These are phyloP conservation scores for Puccinellia tenuiflora DNA, from an alignment of 176 grass and related monocot genomes.

Conservation along the genomic window DNA sequence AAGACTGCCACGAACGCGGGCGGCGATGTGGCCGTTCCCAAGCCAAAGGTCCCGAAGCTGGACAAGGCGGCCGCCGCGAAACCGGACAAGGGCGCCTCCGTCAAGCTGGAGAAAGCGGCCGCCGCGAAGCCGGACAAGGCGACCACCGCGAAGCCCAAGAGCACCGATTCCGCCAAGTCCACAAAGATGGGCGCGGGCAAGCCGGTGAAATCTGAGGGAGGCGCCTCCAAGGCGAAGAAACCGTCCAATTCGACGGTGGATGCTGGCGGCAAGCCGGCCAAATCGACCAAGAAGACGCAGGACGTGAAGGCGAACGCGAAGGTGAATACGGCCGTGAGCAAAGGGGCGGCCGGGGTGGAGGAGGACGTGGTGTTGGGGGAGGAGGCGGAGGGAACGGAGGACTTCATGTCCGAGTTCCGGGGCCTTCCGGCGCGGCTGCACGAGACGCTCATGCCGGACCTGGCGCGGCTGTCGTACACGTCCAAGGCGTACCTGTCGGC, in stretches of 20 bases:
- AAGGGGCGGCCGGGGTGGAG: slow-evolving; percentile 11
- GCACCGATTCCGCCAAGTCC: neutral
- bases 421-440: slow-evolving; percentile 54
- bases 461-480: slow-evolving; percentile 69
- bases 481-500: slow-evolving; percentile 85
- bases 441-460: slow-evolving; percentile 72
- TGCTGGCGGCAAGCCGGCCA: slow-evolving; percentile 21
- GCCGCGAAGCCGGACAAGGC: neutral
- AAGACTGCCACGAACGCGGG: neutral
- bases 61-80: slow-evolving; percentile 16
- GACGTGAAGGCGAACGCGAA: neutral
- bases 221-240: slow-evolving; percentile 46
- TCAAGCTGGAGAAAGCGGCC: neutral
- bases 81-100: slow-evolving; percentile 4
- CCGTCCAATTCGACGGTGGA: slow-evolving; percentile 24
- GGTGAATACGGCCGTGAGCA: slow-evolving; percentile 10
- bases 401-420: slow-evolving; percentile 73
- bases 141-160: neutral
- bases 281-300: slow-evolving; percentile 44
- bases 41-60: slow-evolving; percentile 46
- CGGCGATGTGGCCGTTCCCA: slow-evolving; percentile 8
- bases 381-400: slow-evolving; percentile 39
- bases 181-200: slow-evolving; percentile 5
- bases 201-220: slow-evolving; percentile 43
- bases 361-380: slow-evolving; percentile 40